These are phyloP conservation scores for Lentinula edodes DNA, from an alignment of 768 basidiomycete species.

Conservation along the genomic window DNA sequence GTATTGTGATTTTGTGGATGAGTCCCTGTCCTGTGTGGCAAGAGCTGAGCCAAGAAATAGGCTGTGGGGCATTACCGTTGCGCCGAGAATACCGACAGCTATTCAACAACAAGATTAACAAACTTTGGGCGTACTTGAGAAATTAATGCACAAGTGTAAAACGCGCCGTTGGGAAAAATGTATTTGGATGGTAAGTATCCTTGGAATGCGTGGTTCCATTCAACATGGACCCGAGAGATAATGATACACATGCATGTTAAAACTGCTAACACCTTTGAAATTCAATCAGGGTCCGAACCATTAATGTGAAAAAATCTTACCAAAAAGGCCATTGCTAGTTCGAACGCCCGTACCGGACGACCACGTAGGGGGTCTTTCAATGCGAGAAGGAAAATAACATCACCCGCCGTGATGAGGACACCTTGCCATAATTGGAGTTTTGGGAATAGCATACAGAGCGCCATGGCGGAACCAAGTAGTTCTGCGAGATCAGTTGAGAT, in stretches of 20 bases:
- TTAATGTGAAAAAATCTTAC: constrained; percentile 29
- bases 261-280: constrained; percentile 55
- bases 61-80: constrained; percentile 92
- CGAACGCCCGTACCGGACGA: constrained; percentile 64
- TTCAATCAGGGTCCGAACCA: not conserved
- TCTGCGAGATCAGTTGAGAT: constrained; percentile 79
- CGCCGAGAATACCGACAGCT: constrained; percentile 73
- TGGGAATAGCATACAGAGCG: constrained; percentile 70
- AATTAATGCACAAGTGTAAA: constrained; percentile 56
- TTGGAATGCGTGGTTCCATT: constrained; percentile 69
- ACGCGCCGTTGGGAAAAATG: constrained; percentile 46
- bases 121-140: constrained; percentile 6
- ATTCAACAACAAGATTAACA: constrained; percentile 15
- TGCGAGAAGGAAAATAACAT: constrained; percentile 67
- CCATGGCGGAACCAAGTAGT: constrained; percentile 77
- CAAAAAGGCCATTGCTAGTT: constrained; percentile 55
- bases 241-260: constrained; percentile 77
- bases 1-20: constrained; percentile 12
- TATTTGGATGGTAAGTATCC: constrained; percentile 73
- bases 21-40: constrained; percentile 74
- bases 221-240: constrained; percentile 61
- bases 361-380: constrained; percentile 66
- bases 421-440: constrained; percentile 63
- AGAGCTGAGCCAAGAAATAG: constrained; percentile 87
- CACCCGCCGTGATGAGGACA: constrained; percentile 61